Conservation (phyloP, 208 protist species). For the Acanthamoeba castellanii region DNA sequence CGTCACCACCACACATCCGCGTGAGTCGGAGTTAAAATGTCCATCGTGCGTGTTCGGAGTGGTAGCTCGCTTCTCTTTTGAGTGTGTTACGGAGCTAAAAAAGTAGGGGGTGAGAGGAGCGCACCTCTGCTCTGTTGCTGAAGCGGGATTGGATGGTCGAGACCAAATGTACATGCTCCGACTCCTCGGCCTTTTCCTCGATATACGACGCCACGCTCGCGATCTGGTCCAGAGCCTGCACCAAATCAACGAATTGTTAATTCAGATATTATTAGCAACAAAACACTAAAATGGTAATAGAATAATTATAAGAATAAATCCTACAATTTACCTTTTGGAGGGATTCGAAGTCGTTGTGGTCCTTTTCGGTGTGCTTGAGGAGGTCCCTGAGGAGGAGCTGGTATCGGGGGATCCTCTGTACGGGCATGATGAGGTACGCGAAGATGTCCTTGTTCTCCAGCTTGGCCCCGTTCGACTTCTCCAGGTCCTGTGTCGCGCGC, state of each 20-base stretch:
- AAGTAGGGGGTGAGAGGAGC: neutral
- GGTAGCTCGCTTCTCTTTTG: too few species aligned
- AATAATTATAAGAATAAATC: neutral
- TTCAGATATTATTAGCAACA: neutral
- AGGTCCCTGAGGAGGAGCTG: constrained; percentile 45
- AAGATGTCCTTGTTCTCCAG: constrained; percentile 4
- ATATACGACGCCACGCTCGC: constrained; percentile 61
- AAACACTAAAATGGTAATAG: neutral
- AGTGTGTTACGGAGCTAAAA: neutral
- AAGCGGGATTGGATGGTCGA: constrained; percentile 44
- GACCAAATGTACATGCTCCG: constrained; percentile 44
- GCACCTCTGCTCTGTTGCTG: constrained; percentile 57
- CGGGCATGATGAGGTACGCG: constrained; percentile 33
- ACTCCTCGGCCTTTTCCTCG: constrained; percentile 56
- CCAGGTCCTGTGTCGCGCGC: neutral
- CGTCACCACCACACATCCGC: too few species aligned
- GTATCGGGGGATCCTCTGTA: constrained; percentile 42
- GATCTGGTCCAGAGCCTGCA: constrained; percentile 58
- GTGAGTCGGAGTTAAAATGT: too few species aligned
- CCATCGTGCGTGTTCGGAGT: too few species aligned
- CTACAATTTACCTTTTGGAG: neutral
- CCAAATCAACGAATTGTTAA: neutral
- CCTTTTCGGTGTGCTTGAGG: constrained; percentile 67
- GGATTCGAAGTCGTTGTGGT: constrained; percentile 51
- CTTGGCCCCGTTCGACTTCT: neutral